These are phyloP conservation scores for Salvia sclarea DNA, from an alignment of 305 asterid genomes.

Conservation along the genomic window DNA sequence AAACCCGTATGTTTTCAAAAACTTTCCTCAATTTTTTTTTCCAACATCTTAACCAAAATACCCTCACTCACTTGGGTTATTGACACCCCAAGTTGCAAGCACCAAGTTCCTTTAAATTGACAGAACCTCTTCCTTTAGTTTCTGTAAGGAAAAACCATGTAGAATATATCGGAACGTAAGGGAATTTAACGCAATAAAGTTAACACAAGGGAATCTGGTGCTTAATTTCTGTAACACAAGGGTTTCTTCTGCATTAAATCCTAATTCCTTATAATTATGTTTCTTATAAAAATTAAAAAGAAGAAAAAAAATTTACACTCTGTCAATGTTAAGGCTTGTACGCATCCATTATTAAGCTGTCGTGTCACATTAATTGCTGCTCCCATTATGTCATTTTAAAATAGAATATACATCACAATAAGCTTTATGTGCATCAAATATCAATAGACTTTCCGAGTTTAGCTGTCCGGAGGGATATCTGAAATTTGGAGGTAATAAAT, in stretches of 20 bases:
- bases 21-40: background rate
- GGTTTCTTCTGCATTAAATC: background rate
- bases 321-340: background rate
- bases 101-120: background rate
- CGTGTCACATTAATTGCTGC: slow-evolving; percentile 15
- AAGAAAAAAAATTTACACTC: background rate
- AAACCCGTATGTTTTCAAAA: background rate
- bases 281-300: background rate
- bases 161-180: background rate
- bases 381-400: slow-evolving; percentile 3
- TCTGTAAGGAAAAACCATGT: background rate
- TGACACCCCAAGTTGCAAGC: background rate
- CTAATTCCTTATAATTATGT: background rate
- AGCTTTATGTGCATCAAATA: slow-evolving; percentile 13
- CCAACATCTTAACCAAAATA: background rate
- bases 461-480: slow-evolving; percentile 4
- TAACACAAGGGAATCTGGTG: background rate
- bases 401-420: background rate
- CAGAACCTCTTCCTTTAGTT: background rate
- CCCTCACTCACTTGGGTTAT: background rate
- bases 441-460: slow-evolving; percentile 13
- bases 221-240: background rate
- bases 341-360: background rate
- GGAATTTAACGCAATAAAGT: background rate
- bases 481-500: slow-evolving; percentile 10